phyloP scores from a whole-genome alignment of 352 stramenopile genomes.

The Phytophthora parvispora region DNA sequence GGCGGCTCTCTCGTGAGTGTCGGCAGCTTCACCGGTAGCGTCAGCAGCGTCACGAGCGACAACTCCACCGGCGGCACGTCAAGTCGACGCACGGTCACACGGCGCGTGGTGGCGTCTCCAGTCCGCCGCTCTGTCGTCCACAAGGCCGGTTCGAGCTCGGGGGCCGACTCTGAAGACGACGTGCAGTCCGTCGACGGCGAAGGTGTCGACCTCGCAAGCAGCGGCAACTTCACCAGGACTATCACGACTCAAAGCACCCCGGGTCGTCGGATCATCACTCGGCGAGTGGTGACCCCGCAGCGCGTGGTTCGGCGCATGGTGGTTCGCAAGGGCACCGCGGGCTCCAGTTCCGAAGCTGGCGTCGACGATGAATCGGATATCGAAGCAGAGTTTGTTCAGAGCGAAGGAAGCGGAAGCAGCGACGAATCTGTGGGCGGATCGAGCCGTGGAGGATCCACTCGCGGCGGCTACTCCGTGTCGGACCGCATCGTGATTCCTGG shows the following conservation, averaged over 20 bases:
- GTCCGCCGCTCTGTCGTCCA: slow-evolving; percentile 22
- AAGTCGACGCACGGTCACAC: slow-evolving; percentile 32
- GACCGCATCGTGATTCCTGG: slow-evolving; percentile 18
- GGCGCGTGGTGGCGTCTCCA: slow-evolving; percentile 26
- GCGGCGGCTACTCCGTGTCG: slow-evolving; percentile 2
- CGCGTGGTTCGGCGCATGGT: slow-evolving; percentile 34
- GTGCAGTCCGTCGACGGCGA: slow-evolving; percentile 14
- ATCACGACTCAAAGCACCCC: slow-evolving; percentile 11
- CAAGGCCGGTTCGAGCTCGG: slow-evolving; percentile 24
- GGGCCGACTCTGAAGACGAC: slow-evolving; percentile 24
- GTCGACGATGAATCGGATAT: slow-evolving; percentile 17
- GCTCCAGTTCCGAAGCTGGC: slow-evolving; percentile 9
- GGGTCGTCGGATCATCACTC: slow-evolving; percentile 27
- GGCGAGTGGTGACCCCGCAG: slow-evolving; percentile 37
- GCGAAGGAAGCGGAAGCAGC: slow-evolving; percentile 24
- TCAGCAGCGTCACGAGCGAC: slow-evolving; percentile 33
- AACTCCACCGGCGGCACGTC: slow-evolving; percentile 13
- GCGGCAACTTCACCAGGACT: slow-evolving; percentile 11
- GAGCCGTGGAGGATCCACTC: slow-evolving; percentile 1
- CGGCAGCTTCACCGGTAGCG: slow-evolving; percentile 28
- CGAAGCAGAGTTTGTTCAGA: slow-evolving; percentile 22
- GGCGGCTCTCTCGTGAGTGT: slow-evolving; percentile 2
- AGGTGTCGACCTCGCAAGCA: background rate
- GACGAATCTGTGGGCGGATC: slow-evolving; percentile 24
- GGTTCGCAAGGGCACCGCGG: slow-evolving; percentile 15